Evolutionary conservation across 2,329 filamentous ascomycete species (phyloP), one percentile per base, ranked within the genome.

Genomic region (Neonectria neomacrospora): DNA sequence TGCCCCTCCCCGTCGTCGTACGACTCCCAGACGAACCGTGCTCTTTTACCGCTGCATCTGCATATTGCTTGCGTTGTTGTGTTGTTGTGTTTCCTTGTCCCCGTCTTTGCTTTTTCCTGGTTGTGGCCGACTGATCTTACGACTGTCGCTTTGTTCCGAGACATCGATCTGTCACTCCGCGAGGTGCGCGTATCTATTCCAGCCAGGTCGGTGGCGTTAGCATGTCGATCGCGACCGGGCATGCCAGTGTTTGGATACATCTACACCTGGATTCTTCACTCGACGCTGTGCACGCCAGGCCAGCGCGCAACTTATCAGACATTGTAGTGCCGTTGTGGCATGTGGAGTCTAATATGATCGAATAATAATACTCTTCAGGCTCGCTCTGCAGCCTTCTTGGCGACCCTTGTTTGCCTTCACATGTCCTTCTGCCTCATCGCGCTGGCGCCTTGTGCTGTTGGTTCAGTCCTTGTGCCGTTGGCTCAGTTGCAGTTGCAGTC

Each of bases 121-220:
- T n/a, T n/a, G n/a, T n/a, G n/a, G n/a, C n/a, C n/a, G n/a, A n/a
- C n/a, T 26, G 42, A 45, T 26, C 42, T 28, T n/a, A 30, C 22
- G 44, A 28, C 44, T 16, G 16, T 28, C 34, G 51, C 37, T 28
- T 12, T 20, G 12, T 39, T 45, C 54, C 34, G 54, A 56, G 53
- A 56, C 53, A 37, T 44, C 34, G 41, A 56, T 47, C 37, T 30
- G 45, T 45, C 39, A 22, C 44, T 23, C 16, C 11, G 6, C 20
- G 7, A 14, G 20, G 42, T 9, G 42, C 23, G 23, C 12, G 22
- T 30, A 47, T 47, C 23, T 47, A 14, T 42, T 22, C 18, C 41
- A 37, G 34, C 14, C 37, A 34, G 6, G 37, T 20, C n/a, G 37
- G 37, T 41, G 37, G 37, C 37, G 37, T 41, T 41, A 11, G 37